Evolutionary conservation across 345 rosid species (phyloP).

Genomic region (Pistacia vera): DNA sequence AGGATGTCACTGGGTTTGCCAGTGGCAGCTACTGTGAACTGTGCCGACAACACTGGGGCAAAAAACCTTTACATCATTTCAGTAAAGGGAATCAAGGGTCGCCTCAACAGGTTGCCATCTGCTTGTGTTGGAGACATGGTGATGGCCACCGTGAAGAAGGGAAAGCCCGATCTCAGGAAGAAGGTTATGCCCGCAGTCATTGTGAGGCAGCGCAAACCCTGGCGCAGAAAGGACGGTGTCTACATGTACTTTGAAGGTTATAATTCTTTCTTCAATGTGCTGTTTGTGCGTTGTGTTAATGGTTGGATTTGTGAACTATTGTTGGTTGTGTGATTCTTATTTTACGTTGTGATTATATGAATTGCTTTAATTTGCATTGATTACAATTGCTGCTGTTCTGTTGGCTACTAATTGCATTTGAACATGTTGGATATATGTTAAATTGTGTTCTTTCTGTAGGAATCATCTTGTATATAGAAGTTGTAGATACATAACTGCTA

Average conservation of each 20-base stretch:
- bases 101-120: constrained; percentile 83
- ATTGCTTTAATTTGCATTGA: background rate
- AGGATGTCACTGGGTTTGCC: constrained; percentile 99
- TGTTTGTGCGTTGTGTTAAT: background rate
- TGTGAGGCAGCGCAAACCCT: constrained; percentile 93
- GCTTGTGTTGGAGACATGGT: constrained; percentile 98
- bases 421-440: too few relatives aligned
- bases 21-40: constrained; percentile 96
- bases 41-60: constrained; percentile 96
- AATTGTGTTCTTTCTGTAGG: background rate
- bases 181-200: constrained; percentile 97
- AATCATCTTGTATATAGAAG: background rate
- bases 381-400: background rate
- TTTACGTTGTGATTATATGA: background rate
- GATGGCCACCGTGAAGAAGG: constrained; percentile 96
- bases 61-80: constrained; percentile 96
- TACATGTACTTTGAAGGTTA: constrained; percentile 92
- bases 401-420: too few relatives aligned
- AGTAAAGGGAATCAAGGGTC: constrained; percentile 92
- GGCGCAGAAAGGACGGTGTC: constrained; percentile 99
- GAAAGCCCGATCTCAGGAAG: constrained; percentile 93
- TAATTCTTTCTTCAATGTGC: background rate
- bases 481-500: background rate
- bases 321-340: background rate
- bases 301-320: background rate